phyloP scores from a whole-genome alignment of 2,329 filamentous ascomycete species.

The Xylariales sp. region DNA sequence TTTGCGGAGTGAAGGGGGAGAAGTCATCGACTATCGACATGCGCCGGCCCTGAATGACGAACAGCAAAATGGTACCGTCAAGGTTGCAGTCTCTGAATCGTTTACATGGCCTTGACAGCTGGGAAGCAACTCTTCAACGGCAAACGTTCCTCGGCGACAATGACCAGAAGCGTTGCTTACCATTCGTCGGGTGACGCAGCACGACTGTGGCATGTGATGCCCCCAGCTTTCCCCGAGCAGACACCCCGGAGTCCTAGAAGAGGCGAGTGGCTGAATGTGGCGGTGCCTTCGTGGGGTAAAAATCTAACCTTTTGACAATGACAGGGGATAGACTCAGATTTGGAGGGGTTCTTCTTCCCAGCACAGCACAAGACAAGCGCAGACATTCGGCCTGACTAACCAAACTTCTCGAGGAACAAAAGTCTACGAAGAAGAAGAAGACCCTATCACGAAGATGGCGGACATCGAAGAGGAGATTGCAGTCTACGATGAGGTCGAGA shows the following conservation, averaged over 20 bases:
- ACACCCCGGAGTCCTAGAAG: too few relatives aligned
- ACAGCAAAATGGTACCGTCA: neutral
- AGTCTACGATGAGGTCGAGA: constrained; percentile 97
- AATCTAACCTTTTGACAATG: too few relatives aligned
- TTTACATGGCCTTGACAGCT: neutral
- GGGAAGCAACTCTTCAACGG: neutral
- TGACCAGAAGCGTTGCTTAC: constrained; percentile 3
- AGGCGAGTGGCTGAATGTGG: neutral
- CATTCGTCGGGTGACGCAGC: constrained; percentile 7
- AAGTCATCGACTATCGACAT: neutral
- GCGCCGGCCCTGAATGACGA: neutral
- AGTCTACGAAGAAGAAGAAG: too few relatives aligned
- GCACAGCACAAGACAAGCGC: too few relatives aligned
- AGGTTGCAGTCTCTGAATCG: too few relatives aligned
- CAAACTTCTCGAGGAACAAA: too few relatives aligned
- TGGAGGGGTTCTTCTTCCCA: too few relatives aligned
- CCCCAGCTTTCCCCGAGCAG: constrained; percentile 9
- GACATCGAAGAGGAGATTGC: constrained; percentile 57
- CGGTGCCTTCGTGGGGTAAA: neutral
- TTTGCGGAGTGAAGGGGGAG: neutral
- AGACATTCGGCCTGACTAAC: too few relatives aligned
- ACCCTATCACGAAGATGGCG: too few relatives aligned
- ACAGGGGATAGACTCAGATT: too few relatives aligned
- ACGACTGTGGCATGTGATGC: constrained; percentile 11
- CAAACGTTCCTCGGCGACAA: constrained; percentile 7